Conservation (phyloP, 306 rosid species). For the Quercus glauca region DNA sequence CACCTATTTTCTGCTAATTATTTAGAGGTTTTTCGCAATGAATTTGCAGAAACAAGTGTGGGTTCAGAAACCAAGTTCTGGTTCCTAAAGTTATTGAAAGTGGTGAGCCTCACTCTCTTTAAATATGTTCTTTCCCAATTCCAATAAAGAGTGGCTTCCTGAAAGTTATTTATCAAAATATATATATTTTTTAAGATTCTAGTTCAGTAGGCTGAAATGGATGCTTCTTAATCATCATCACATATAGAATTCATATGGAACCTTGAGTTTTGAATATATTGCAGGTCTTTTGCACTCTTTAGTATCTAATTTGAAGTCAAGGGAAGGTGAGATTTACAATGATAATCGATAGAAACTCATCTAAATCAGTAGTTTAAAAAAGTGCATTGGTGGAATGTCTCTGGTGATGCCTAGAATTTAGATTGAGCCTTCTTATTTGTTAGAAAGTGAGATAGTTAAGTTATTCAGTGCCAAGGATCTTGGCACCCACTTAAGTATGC, state of each 20-base stretch:
- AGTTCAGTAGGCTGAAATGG: not conserved
- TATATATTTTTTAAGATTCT: not conserved
- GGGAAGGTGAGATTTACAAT: not conserved
- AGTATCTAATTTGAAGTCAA: not conserved
- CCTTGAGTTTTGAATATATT: not conserved
- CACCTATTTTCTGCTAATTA: conserved; percentile 12
- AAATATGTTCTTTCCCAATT: not conserved
- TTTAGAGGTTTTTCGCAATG: conserved; percentile 11
- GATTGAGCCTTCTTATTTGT: not conserved
- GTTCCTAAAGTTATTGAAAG: conserved; percentile 42
- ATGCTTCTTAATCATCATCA: not conserved
- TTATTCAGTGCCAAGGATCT: not conserved
- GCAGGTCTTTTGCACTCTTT: not conserved
- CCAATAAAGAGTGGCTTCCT: no score
- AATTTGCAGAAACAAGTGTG: conserved; percentile 77
- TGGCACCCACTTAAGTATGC: not conserved
- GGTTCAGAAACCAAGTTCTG: conserved; percentile 82
- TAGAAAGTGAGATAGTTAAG: not conserved
- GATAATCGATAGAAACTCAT: not conserved
- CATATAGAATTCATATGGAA: not conserved
- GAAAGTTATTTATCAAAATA: no score
- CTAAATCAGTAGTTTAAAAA: not conserved
- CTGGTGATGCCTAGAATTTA: not conserved
- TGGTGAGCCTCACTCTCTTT: conserved; percentile 47
- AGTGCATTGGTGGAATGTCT: not conserved